Conservation (phyloP, 139 green algal genomes). For the Chlamydomonas eustigma region DNA sequence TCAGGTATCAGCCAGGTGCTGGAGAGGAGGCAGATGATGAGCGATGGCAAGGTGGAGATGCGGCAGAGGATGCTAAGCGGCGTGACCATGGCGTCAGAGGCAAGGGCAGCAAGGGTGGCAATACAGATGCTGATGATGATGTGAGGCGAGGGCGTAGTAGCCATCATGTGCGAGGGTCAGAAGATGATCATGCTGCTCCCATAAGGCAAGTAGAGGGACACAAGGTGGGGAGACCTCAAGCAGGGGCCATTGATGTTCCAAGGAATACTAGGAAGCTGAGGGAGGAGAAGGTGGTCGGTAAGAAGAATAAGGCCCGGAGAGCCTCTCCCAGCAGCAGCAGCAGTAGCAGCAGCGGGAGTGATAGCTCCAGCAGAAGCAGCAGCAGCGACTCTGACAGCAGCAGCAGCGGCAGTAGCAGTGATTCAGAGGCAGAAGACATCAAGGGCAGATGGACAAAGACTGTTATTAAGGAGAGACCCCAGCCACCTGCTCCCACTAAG, state of each 20-base stretch:
- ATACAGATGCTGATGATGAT: neutral
- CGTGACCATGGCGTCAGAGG: neutral
- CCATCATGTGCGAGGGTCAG: neutral
- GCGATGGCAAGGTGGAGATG: neutral
- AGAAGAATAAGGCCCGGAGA: neutral
- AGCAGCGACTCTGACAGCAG: neutral
- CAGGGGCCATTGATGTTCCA: neutral
- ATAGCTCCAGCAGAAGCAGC: neutral
- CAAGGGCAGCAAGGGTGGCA: neutral
- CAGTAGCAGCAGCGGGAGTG: slow-evolving; percentile 10
- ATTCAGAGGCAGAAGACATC: neutral
- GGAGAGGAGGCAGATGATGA: slow-evolving; percentile 3
- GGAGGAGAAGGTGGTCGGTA: neutral
- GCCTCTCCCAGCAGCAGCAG: neutral
- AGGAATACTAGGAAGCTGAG: neutral
- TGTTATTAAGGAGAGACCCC: neutral
- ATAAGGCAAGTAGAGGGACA: too few species aligned
- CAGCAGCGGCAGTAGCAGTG: slow-evolving; percentile 6
- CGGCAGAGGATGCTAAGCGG: neutral
- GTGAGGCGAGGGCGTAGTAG: neutral
- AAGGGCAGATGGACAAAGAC: neutral
- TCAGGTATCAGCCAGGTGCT: neutral
- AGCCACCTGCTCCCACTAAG: neutral
- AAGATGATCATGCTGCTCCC: too few species aligned
- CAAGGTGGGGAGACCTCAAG: too few species aligned